Conservation (phyloP, 495 filamentous ascomycete genomes). For the Talaromyces nanjingensis region DNA sequence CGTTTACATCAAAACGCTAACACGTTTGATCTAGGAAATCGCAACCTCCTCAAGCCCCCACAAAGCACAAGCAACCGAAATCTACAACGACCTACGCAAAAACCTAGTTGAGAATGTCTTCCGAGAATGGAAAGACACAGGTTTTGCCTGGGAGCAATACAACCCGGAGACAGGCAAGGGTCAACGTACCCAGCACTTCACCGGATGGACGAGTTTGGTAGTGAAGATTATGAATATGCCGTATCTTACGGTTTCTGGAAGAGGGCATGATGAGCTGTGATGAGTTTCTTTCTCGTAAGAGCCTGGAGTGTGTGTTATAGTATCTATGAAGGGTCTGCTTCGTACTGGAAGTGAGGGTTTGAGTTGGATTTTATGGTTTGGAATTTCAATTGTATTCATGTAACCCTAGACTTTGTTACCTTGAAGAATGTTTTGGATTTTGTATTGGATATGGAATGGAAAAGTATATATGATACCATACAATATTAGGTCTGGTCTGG, state of each 20-base stretch:
- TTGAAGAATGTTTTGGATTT: too few relatives aligned
- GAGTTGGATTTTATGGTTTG: not conserved
- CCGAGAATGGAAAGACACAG: constrained; percentile 78
- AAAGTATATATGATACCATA: not conserved
- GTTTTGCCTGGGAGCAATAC: constrained; percentile 99
- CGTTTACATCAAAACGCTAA: constrained; percentile 14
- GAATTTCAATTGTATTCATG: not conserved
- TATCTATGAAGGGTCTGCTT: too few relatives aligned
- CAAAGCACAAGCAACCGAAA: constrained; percentile 56
- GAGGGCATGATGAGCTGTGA: constrained; percentile 38
- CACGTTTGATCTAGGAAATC: constrained; percentile 25
- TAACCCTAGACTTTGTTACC: too few relatives aligned
- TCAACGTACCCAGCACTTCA: constrained; percentile 95
- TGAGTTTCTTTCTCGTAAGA: not conserved
- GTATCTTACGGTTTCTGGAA: constrained; percentile 32
- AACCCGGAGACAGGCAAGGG: constrained; percentile 87
- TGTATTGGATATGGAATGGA: not conserved
- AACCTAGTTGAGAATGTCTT: constrained; percentile 90
- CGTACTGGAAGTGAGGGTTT: too few relatives aligned
- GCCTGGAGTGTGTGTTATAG: too few relatives aligned
- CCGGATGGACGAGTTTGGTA: constrained; percentile 95
- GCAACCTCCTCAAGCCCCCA: constrained; percentile 56
- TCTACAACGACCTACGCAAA: constrained; percentile 70
- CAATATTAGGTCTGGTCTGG: not conserved
- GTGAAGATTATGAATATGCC: constrained; percentile 97